Percentiles rank a stretch among this genome's conserved stretches.
phyloP scores from a whole-genome alignment of 129 eudicot species.

The Helianthus tuberosus region DNA sequence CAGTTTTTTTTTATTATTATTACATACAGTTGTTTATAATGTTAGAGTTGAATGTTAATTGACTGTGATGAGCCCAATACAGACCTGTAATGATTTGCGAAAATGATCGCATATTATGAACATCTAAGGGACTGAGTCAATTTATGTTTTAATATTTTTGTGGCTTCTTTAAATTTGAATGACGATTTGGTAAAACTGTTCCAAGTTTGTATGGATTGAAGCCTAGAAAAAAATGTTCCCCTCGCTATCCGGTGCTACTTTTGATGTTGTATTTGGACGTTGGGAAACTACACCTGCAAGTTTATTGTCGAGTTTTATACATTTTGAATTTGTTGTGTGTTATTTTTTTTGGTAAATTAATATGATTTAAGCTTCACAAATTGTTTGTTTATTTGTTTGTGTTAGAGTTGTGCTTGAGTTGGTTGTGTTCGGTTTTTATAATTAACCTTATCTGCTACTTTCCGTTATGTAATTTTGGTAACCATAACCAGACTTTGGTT shows the following conservation, averaged over 20 bases:
- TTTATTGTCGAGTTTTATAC: no score
- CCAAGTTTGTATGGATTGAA: constrained; percentile 21
- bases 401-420: no score
- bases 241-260: constrained; percentile 47
- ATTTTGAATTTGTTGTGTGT: no score
- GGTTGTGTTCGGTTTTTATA: no score
- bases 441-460: no score
- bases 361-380: no score
- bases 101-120: constrained; percentile 82
- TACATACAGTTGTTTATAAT: neutral
- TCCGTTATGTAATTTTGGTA: no score
- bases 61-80: constrained; percentile 63
- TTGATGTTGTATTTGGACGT: constrained; percentile 53
- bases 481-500: no score
- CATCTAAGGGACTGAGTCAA: constrained; percentile 96
- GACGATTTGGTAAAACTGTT: constrained; percentile 14
- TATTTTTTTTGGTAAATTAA: no score
- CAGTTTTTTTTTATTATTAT: no score
- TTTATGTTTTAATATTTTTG: neutral
- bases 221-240: constrained; percentile 50
- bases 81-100: constrained; percentile 94
- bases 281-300: constrained; percentile 33
- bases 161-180: constrained; percentile 22
- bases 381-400: no score
- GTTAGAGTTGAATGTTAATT: neutral